A percentile compares a stretch with the other conserved stretches of the same genome.
These are phyloP conservation scores for Astrothelium macrocarpum DNA, from an alignment of 495 filamentous ascomycete genomes.

Conservation along the genomic window DNA sequence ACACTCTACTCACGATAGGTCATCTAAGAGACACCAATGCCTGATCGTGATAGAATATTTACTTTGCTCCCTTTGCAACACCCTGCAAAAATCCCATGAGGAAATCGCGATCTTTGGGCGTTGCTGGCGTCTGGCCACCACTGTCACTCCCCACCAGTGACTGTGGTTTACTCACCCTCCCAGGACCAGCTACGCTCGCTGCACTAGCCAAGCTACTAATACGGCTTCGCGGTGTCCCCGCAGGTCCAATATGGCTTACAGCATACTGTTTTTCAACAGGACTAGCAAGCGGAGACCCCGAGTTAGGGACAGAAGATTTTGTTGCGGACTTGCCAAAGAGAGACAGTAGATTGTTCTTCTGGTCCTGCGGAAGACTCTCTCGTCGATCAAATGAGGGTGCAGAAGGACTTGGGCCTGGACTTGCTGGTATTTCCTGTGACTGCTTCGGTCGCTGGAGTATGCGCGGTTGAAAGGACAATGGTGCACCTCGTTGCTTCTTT, in stretches of 20 bases:
- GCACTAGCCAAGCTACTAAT: neutral
- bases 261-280: neutral
- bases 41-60: neutral
- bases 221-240: neutral
- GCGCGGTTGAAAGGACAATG: neutral
- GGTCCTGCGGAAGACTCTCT: neutral
- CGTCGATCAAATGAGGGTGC: neutral
- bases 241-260: neutral
- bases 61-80: slow-evolving; percentile 35
- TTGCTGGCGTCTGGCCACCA: slow-evolving; percentile 46
- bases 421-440: neutral
- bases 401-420: neutral
- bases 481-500: neutral
- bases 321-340: neutral
- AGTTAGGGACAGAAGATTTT: neutral
- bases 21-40: neutral
- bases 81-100: slow-evolving; percentile 64
- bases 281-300: neutral
- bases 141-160: slow-evolving; percentile 13
- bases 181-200: neutral
- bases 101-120: slow-evolving; percentile 64
- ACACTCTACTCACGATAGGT: neutral
- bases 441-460: slow-evolving; percentile 1
- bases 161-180: neutral
- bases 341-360: neutral